Conservation (phyloP, 768 basidiomycete species). For the Rhodosporidiobolus odoratus region DNA sequence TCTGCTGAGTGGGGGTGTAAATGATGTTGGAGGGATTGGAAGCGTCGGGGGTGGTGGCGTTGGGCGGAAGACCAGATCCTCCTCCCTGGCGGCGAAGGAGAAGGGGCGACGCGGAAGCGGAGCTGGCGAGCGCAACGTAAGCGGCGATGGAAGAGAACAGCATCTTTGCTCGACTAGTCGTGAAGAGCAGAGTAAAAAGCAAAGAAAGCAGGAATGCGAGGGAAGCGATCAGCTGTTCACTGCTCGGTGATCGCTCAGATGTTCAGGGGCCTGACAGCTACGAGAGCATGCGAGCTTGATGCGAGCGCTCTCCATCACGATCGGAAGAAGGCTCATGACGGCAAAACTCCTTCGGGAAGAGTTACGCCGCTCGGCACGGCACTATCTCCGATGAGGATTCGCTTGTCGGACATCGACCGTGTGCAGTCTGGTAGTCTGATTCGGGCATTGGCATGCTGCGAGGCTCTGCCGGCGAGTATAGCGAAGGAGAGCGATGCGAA, state of each 20-base stretch:
- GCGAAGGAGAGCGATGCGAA: no score
- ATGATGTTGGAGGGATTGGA: neutral
- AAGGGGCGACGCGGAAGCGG: conserved; percentile 17
- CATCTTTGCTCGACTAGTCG: neutral
- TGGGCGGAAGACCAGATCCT: conserved; percentile 5
- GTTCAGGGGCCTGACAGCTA: neutral
- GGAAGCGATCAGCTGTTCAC: neutral
- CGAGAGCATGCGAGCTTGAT: no score
- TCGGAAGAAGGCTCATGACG: no score
- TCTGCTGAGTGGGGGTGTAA: neutral
- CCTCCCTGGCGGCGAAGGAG: conserved; percentile 19
- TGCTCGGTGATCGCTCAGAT: neutral
- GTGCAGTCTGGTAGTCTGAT: no score
- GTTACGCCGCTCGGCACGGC: no score
- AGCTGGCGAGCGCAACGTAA: conserved; percentile 1
- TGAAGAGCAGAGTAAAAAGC: neutral
- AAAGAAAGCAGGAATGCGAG: neutral
- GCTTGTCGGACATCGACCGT: no score
- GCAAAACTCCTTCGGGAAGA: no score
- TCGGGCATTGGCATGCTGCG: no score
- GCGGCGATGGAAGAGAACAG: conserved; percentile 14
- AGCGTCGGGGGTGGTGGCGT: neutral
- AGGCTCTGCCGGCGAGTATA: no score
- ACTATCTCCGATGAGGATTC: no score
- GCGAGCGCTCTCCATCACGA: no score